Conservation (phyloP, 306 rosid genomes). For the Medicago arabica region DNA sequence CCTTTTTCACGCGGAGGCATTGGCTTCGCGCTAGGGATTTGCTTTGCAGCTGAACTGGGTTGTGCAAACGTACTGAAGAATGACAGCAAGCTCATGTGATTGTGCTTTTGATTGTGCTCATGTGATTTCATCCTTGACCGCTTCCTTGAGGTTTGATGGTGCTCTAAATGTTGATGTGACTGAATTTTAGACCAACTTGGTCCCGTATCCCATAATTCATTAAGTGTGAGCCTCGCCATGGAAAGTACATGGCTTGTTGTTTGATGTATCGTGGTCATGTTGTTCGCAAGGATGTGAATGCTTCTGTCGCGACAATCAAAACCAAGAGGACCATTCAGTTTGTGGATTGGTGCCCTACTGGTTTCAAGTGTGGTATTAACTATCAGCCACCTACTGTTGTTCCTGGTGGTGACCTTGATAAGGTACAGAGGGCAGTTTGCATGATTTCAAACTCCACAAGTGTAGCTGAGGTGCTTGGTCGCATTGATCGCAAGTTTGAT, state of each 20-base stretch:
- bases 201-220: conserved; percentile 93
- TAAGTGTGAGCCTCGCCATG: conserved; percentile 94
- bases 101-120: conserved; percentile 4
- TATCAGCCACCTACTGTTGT: conserved; percentile 96
- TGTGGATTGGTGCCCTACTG: conserved; percentile 97
- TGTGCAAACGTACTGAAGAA: no score
- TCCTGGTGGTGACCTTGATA: conserved; percentile 94
- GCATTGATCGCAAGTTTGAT: conserved; percentile 89
- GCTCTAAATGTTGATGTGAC: conserved; percentile 91
- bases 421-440: conserved; percentile 93
- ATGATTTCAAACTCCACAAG: conserved; percentile 95
- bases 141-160: conserved; percentile 89
- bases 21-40: no score
- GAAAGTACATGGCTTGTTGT: conserved; percentile 96
- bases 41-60: no score
- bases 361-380: conserved; percentile 94
- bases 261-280: conserved; percentile 97
- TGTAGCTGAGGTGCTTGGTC: conserved; percentile 88
- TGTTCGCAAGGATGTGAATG: conserved; percentile 91
- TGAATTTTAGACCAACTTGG: conserved; percentile 92
- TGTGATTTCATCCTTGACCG: conserved; percentile 91
- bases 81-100: no score
- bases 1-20: no score
- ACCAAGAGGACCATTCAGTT: conserved; percentile 93
- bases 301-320: conserved; percentile 87